Evolutionary conservation across 2,329 filamentous ascomycete genomes (phyloP), one percentile per base, ranked within the genome.

Genomic region (Huntiella savannae): DNA sequence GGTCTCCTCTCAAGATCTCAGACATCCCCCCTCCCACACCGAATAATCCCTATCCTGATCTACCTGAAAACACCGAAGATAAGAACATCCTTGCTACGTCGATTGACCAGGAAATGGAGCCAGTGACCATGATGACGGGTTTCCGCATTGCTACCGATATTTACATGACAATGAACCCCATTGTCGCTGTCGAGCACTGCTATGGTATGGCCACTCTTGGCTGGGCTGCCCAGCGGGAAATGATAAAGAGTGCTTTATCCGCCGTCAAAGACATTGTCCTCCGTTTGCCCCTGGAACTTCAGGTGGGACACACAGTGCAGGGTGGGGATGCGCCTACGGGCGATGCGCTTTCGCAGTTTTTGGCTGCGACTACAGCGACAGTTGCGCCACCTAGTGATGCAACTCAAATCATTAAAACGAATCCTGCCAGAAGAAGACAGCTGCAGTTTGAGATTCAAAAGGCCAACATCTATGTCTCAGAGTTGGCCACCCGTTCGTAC

Each of bases 371-470:
- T 13, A 57, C 66, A 19, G 64, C 69, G 44, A 63, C 65, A n/a
- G 58, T 61, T 10, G 62, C 63, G n/a, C 62, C 59, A 45, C 59
- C 60, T 4, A 63, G 67, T 50, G 65, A 68, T 0, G 55, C 64
- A 6, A 71, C 75, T 51, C 66, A 64, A 35, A 59, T 65, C 5
- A 63, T 73, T 49, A 66, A 67, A 46, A 60, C 63, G 15, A 63
- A 73, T 19, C 67, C 69, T 1, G 57, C 62, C 19, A 64, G 67
- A 2, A 68, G 73, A 2, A 67, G 73, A 1, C 65, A 69, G 47
- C 59, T 86, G 4, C 83, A 91, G 57, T 85, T 79, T 53, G 86
- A 93, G 61, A 91, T 94, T 28, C 85, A 93, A 58, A 93, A 92
- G 58, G 82, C 84, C 5, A 93, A 93, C 58, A 82, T 94, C 35